A percentile compares a stretch with the other conserved stretches of the same genome.
Conservation (phyloP, 768 basidiomycete species). For the Guyanaporus albipodus region DNA sequence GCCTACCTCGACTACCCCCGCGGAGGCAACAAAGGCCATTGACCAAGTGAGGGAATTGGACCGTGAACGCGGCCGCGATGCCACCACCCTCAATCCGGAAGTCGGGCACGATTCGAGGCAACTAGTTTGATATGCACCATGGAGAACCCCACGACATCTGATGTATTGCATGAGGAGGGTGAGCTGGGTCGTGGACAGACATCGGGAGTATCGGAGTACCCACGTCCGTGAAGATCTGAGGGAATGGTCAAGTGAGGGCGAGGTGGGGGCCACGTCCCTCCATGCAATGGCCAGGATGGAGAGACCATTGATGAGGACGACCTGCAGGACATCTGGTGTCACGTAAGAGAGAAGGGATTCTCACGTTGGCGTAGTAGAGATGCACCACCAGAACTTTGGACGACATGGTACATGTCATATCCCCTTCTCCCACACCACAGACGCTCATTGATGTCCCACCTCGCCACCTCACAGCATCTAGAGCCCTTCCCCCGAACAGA, state of each 20-base stretch:
- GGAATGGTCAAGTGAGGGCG: constrained; percentile 39
- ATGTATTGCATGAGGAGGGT: constrained; percentile 79
- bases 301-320: constrained; percentile 75
- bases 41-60: constrained; percentile 69
- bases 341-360: constrained; percentile 29
- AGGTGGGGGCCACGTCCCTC: constrained; percentile 75
- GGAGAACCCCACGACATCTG: constrained; percentile 65
- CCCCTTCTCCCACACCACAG: constrained; percentile 44
- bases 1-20: constrained; percentile 63
- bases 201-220: constrained; percentile 66
- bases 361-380: no score
- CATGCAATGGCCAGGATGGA: constrained; percentile 75
- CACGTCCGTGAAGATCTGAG: constrained; percentile 75
- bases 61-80: constrained; percentile 65
- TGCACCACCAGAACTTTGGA: constrained; percentile 46
- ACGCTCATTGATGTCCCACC: constrained; percentile 16
- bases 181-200: constrained; percentile 67
- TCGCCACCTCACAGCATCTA: constrained; percentile 17
- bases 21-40: constrained; percentile 65
- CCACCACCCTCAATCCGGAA: constrained; percentile 59
- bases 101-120: constrained; percentile 7
- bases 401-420: constrained; percentile 53
- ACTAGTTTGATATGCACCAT: constrained; percentile 46
- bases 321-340: constrained; percentile 30
- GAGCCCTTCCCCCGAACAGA: constrained; percentile 36